Evolutionary conservation across 495 filamentous ascomycete species (phyloP).

Genomic region (Hyaloscypha variabilis): DNA sequence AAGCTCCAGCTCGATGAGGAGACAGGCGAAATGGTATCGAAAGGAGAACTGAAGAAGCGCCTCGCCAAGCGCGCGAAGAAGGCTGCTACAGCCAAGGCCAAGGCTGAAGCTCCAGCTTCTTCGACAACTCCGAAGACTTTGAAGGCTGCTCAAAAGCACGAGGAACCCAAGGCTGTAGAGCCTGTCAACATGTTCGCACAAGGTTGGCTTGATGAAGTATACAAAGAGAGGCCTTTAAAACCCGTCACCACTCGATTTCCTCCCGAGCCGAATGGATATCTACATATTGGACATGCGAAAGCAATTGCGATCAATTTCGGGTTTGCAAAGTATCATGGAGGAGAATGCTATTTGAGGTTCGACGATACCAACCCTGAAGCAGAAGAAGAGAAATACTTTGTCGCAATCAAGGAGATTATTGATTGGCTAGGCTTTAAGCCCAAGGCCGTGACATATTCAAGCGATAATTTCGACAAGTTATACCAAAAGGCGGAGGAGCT

Average conservation of each 20-base stretch:
- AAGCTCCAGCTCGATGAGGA: slow-evolving; percentile 67
- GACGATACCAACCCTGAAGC: slow-evolving; percentile 83
- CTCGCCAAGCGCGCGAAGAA: slow-evolving; percentile 64
- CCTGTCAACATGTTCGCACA: slow-evolving; percentile 78
- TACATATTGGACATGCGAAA: slow-evolving; percentile 93
- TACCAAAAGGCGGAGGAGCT: slow-evolving; percentile 90
- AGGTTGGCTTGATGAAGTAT: slow-evolving; percentile 81
- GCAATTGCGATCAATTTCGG: slow-evolving; percentile 98
- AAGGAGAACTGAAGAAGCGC: slow-evolving; percentile 67
- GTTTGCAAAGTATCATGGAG: slow-evolving; percentile 84
- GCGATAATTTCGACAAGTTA: slow-evolving; percentile 79
- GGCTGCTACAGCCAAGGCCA: slow-evolving; percentile 51
- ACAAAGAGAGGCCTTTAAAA: slow-evolving; percentile 71
- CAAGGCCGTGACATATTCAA: slow-evolving; percentile 73
- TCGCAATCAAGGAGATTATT: slow-evolving; percentile 76
- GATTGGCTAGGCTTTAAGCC: slow-evolving; percentile 84
- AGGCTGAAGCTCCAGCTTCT: slow-evolving; percentile 41
- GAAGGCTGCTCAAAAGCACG: slow-evolving; percentile 35
- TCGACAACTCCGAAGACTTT: slow-evolving; percentile 40
- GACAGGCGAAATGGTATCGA: slow-evolving; percentile 68
- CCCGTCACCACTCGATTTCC: slow-evolving; percentile 82
- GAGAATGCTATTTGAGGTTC: slow-evolving; percentile 57
- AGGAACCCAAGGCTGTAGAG: slow-evolving; percentile 39
- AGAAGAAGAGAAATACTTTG: slow-evolving; percentile 79
- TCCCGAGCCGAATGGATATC: slow-evolving; percentile 82